Conservation (phyloP, 1,284 basidiomycete species). For the Phellopilus nigrolimitatus region DNA sequence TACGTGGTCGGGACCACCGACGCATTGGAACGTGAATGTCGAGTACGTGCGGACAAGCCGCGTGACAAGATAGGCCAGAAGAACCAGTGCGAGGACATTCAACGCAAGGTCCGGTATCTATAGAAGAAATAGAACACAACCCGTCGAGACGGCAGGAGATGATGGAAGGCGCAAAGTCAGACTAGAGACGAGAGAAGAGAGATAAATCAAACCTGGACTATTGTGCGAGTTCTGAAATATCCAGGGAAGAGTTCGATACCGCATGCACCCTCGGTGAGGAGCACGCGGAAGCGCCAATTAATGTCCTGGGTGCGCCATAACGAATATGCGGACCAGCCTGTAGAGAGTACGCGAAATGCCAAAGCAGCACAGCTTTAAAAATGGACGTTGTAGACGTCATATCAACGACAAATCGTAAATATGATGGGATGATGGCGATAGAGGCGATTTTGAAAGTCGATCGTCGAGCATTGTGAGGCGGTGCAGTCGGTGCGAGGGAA, state of each 20-base stretch:
- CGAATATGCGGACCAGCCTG: conserved; percentile 47
- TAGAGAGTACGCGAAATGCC: conserved; percentile 40
- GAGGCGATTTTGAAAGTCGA: too few relatives aligned
- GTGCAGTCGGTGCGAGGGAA: too few relatives aligned
- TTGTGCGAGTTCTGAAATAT: conserved; percentile 38
- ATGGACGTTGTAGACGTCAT: too few relatives aligned
- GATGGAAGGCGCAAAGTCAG: neutral
- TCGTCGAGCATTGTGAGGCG: too few relatives aligned
- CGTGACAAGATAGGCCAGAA: conserved; percentile 41
- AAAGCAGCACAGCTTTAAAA: conserved; percentile 41
- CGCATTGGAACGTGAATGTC: conserved; percentile 44
- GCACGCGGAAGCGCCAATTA: conserved; percentile 30
- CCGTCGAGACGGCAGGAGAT: neutral
- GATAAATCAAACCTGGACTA: conserved; percentile 37
- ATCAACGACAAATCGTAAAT: too few relatives aligned
- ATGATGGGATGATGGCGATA: too few relatives aligned
- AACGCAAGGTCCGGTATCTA: conserved; percentile 47
- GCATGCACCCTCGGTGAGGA: conserved; percentile 44
- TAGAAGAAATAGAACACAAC: neutral
- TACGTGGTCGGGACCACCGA: conserved; percentile 47
- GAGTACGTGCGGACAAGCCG: conserved; percentile 45
- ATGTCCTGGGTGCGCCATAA: conserved; percentile 40
- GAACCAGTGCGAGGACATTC: conserved; percentile 38
- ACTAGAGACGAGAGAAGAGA: neutral
- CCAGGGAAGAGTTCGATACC: conserved; percentile 40